Evolutionary conservation across 768 basidiomycete genomes (phyloP), one percentile per base, ranked within the genome.

Genomic region (Lactifluus echinatus): DNA sequence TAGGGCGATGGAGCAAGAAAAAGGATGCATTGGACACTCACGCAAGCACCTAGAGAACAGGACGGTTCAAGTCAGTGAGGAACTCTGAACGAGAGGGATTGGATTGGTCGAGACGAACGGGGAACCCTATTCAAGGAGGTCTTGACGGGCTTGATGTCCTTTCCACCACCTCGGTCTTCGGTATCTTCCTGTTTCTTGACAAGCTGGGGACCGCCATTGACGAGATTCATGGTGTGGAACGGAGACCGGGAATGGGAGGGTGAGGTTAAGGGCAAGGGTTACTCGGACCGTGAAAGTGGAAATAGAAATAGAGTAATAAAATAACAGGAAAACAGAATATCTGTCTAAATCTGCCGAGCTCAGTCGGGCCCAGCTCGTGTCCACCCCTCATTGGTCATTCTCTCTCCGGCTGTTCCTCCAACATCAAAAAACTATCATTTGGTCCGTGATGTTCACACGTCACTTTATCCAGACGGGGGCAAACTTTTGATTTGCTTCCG

Each of bases 121-220:
- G 89, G 90, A 17, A 92, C 89, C 71, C 89, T 79, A 73, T 92
- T 92, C 67, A 91, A 75, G 8, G 89, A 86, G 73, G 86, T 84
- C 51, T 80, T 82, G 31, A 74, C 73, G n/a, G 87, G 83, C 66
- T 89, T 91, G 33, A 79, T 66, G 66, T 87, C 86, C 48, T 88
- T 89, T 15, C 54, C 59, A 49, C 64, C 59, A 40, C 66, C 67
- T 63, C 66, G 66, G 26, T 75, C 76, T 55, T 82, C 80, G 46
- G 67, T 61, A 40, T 76, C 83, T 64, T 86, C 83, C 63, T 80
- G 77, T 69, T 85, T 86, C 74, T 79, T 83, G 63, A 84, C 74
- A 28, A 50, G 55, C 26, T 50, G 53, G 39, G 55, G 39, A 17
- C 45, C 53, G 59, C 62, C 62, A 24, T 64, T 64, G 52, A 59